Base-by-base conservation (phyloP, 2,329 filamentous ascomycete species). In the Cercospora zeae-maydis region DNA sequence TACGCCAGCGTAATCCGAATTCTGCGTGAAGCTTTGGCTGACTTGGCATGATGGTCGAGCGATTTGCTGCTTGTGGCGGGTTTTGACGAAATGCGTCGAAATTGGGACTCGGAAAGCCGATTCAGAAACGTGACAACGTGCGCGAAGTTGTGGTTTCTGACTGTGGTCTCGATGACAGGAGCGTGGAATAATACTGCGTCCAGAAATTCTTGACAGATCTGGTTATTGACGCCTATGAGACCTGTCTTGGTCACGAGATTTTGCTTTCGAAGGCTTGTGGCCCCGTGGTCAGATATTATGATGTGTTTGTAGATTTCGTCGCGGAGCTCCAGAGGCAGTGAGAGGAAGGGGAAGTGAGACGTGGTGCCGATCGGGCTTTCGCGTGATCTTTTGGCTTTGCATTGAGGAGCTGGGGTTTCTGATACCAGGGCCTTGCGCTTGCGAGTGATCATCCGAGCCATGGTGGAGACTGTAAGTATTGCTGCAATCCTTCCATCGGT, bases 271-370 rank as follows among this genome's bases (percentile, higher is more conserved):
- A 56, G 57, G 24, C 49, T 53, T 21, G 31, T 52, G 11, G 53
- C 11, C 13, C 54, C 16, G 33, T 21, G 19, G 27, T 37, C 60
- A 21, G 54, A 49, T 27, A 16, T 8, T 13, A 59, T 24, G 47
- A 61, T 31, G 13, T 53, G 53, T n/a, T 73, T 42, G 68, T 77
- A 77, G 60, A 77, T 72, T 72, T 74, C 70, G 63, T 77, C 74
- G n/a, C 75, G 73, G 24, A 77, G 69, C 64, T 77, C 75, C 47
- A 73, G 69, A 11, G 75, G 75, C 11, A 77, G 69, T 7, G 62
- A 54, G 11, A 76, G 66, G 55, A 77, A 75, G 7, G 73, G 71
- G 53, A 73, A 74, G 6, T 24, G 42, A 0, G 33, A 33, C 9
- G 13, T 36, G 39, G 42, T 14, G 14, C 24, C 4, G 19, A 11